Conservation (phyloP, 2,329 filamentous ascomycete genomes). For the Leptographium lundbergii region DNA sequence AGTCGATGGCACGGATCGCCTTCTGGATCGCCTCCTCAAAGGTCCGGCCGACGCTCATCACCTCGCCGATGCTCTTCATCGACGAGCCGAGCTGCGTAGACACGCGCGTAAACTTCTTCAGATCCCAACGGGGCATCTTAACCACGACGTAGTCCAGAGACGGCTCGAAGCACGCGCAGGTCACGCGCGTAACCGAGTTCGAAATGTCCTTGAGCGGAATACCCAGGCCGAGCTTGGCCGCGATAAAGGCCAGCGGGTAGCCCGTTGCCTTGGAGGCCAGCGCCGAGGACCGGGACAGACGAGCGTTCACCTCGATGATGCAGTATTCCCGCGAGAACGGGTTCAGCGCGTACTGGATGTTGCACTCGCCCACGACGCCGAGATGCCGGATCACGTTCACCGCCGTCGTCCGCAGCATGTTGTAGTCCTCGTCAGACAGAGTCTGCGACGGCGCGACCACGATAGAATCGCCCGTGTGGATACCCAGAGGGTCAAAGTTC, state of each 20-base stretch:
- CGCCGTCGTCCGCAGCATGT: conserved; percentile 94
- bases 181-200: conserved; percentile 91
- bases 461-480: conserved; percentile 96
- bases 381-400: conserved; percentile 96
- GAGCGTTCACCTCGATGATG: conserved; percentile 97
- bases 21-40: conserved; percentile 99
- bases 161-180: conserved; percentile 95
- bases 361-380: conserved; percentile 95
- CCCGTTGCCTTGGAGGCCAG: conserved; percentile 94
- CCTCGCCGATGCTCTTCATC: conserved; percentile 99
- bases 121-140: conserved; percentile 97
- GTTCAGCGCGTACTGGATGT: conserved; percentile 96
- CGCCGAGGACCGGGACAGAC: conserved; percentile 88
- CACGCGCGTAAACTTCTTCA: conserved; percentile 97
- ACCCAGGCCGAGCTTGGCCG: conserved; percentile 86
- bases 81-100: conserved; percentile 92
- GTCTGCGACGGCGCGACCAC: conserved; percentile 97
- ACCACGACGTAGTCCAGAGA: conserved; percentile 97
- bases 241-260: conserved; percentile 91
- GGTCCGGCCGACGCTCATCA: conserved; percentile 93
- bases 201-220: conserved; percentile 94
- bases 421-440: conserved; percentile 93
- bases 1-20: conserved; percentile 89
- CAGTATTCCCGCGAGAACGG: conserved; percentile 93
- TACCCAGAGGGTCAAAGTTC: conserved; percentile 96